These are phyloP conservation scores for Trichoderma orchidacearum DNA, from an alignment of 495 filamentous ascomycete genomes.

Conservation along the genomic window DNA sequence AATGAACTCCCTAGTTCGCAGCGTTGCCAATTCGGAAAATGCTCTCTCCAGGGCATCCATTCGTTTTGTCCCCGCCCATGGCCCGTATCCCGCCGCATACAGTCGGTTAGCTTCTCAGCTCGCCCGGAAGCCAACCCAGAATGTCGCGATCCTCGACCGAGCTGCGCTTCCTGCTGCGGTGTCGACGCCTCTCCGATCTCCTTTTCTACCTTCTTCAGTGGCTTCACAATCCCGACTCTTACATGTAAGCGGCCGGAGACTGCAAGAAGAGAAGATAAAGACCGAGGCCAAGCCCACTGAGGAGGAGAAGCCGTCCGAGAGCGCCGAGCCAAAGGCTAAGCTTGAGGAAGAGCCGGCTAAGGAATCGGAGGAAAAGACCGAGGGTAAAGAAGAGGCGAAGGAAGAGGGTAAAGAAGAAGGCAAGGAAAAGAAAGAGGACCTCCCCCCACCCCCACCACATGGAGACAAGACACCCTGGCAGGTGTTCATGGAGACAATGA, in stretches of 20 bases:
- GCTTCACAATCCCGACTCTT: neutral
- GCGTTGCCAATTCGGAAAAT: slow-evolving; percentile 15
- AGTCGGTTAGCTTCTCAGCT: slow-evolving; percentile 39
- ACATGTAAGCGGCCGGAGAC: neutral
- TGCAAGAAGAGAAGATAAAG: slow-evolving; percentile 16
- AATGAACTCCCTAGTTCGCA: slow-evolving; percentile 34
- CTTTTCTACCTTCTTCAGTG: neutral
- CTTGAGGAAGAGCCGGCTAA: slow-evolving; percentile 30
- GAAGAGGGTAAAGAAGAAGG: slow-evolving; percentile 29
- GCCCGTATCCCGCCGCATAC: slow-evolving; percentile 38
- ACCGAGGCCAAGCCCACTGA: slow-evolving; percentile 11
- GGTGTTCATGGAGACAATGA: slow-evolving; percentile 92
- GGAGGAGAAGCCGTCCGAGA: slow-evolving; percentile 13
- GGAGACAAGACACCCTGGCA: slow-evolving; percentile 97
- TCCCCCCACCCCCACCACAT: slow-evolving; percentile 85
- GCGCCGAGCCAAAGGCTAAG: slow-evolving; percentile 9
- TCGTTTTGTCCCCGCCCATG: slow-evolving; percentile 27
- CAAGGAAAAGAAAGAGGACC: slow-evolving; percentile 53
- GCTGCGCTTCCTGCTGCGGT: neutral
- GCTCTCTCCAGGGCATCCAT: slow-evolving; percentile 21
- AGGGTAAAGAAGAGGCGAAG: slow-evolving; percentile 31
- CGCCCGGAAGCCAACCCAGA: neutral
- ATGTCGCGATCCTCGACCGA: neutral
- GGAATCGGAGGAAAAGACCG: slow-evolving; percentile 31
- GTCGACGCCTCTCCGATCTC: neutral